These are phyloP conservation scores for Exserohilum turcica DNA, from an alignment of 2,329 filamentous ascomycete genomes.

Conservation along the genomic window DNA sequence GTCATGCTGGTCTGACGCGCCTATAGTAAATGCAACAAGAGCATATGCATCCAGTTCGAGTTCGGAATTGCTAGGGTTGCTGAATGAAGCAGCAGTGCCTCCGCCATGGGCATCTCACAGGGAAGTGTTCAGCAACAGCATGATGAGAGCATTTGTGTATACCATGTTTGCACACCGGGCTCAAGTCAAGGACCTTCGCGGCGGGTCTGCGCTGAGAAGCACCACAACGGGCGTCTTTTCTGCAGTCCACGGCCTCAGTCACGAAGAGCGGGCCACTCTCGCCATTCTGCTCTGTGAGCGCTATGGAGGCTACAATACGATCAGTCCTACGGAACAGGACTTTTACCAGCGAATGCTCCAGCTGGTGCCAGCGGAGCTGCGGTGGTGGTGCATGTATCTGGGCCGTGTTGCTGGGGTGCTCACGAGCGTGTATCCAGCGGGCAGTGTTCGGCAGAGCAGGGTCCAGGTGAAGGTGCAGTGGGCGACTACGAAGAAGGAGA, in stretches of 20 bases:
- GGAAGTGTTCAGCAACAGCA: constrained; percentile 50
- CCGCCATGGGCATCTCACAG: constrained; percentile 20
- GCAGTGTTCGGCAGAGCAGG: constrained; percentile 52
- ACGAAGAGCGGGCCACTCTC: constrained; percentile 72
- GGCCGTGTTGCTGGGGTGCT: constrained; percentile 65
- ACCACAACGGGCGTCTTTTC: constrained; percentile 72
- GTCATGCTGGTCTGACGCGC: constrained; percentile 66
- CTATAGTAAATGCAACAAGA: constrained; percentile 66
- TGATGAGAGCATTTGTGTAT: constrained; percentile 64
- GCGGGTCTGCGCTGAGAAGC: constrained; percentile 72
- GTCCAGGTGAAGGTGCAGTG: constrained; percentile 33
- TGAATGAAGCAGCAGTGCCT: constrained; percentile 54
- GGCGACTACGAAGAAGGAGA: constrained; percentile 34
- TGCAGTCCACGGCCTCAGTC: constrained; percentile 73
- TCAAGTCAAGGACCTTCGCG: constrained; percentile 53
- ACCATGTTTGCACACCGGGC: constrained; percentile 58
- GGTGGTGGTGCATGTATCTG: constrained; percentile 70
- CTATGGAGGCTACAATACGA: constrained; percentile 66
- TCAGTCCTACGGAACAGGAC: constrained; percentile 62
- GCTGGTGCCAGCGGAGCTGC: constrained; percentile 59
- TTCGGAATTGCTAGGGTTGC: constrained; percentile 53
- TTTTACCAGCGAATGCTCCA: constrained; percentile 61
- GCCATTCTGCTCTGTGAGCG: constrained; percentile 73
- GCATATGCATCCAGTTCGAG: constrained; percentile 58
- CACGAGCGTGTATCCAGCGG: constrained; percentile 65